Conservation (phyloP, 2,329 filamentous ascomycete genomes). For the Phyllosticta ampelicida region DNA sequence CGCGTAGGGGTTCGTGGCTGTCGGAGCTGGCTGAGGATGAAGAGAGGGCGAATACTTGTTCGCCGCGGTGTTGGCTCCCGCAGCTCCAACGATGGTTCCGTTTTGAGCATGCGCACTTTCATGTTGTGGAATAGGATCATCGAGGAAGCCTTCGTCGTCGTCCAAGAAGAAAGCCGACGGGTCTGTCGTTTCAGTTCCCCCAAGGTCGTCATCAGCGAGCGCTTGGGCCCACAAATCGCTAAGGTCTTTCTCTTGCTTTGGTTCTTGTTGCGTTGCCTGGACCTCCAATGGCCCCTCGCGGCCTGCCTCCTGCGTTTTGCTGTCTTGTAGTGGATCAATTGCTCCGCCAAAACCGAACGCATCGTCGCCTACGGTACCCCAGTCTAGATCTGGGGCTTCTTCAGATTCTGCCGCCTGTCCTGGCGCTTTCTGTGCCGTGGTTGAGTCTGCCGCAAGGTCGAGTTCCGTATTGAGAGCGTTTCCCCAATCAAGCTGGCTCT, state of each 20-base stretch:
- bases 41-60: slow-evolving; percentile 28
- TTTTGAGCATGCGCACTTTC: slow-evolving; percentile 17
- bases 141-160: slow-evolving; percentile 75
- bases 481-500: background rate
- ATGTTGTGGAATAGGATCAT: slow-evolving; percentile 48
- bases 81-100: background rate
- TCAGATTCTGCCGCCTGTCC: background rate
- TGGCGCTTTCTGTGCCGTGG: background rate
- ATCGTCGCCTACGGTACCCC: slow-evolving; percentile 3
- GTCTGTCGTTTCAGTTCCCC: slow-evolving; percentile 44
- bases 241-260: slow-evolving; percentile 47
- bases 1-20: slow-evolving; percentile 36
- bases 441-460: background rate
- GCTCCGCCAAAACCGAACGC: slow-evolving; percentile 1
- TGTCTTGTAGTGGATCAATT: background rate
- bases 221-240: slow-evolving; percentile 77
- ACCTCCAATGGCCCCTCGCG: background rate
- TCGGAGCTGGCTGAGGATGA: slow-evolving; percentile 17
- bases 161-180: slow-evolving; percentile 57
- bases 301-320: background rate
- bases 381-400: slow-evolving; percentile 7
- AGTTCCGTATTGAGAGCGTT: background rate
- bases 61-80: background rate
- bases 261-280: background rate
- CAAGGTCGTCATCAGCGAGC: slow-evolving; percentile 62